Percentiles rank a stretch among this genome's conserved stretches.
phyloP scores from a whole-genome alignment of 1,284 basidiomycete species.

The Bothia castanella region DNA sequence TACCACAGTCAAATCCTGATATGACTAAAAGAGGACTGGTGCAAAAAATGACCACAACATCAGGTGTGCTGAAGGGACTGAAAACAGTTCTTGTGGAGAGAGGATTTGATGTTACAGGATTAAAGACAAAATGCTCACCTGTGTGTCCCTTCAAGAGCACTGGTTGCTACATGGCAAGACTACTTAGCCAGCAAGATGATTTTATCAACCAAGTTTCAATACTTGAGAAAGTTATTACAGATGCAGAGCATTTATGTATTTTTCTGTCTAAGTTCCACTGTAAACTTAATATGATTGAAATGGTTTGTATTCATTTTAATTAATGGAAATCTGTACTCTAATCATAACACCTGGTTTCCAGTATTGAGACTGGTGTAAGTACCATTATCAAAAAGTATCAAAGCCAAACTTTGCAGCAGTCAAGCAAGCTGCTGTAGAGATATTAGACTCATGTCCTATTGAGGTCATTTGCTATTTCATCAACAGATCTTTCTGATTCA shows the following conservation, averaged over 20 bases:
- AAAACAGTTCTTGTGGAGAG: constrained; percentile 33
- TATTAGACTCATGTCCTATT: constrained; percentile 16
- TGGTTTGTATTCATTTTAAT: neutral
- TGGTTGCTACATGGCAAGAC: constrained; percentile 25
- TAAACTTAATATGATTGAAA: constrained; percentile 23
- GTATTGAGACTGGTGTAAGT: constrained; percentile 32
- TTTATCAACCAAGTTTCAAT: constrained; percentile 18
- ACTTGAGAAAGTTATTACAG: constrained; percentile 14
- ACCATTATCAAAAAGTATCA: constrained; percentile 23
- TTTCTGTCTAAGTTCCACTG: constrained; percentile 29
- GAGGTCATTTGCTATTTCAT: constrained; percentile 19
- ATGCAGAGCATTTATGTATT: constrained; percentile 18
- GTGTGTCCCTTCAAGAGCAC: constrained; percentile 29
- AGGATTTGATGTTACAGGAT: constrained; percentile 28
- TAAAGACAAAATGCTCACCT: constrained; percentile 30
- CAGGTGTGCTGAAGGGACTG: constrained; percentile 30
- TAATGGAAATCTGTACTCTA: neutral
- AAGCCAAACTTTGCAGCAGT: constrained; percentile 29
- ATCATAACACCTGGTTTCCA: too few species aligned
- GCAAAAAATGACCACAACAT: neutral
- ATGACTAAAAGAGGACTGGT: neutral
- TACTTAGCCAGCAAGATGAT: constrained; percentile 13
- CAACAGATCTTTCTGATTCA: constrained; percentile 18
- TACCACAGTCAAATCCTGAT: neutral
- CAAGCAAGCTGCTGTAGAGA: constrained; percentile 25